These are phyloP conservation scores for Trifolium subterraneum DNA, from an alignment of 306 rosid genomes.

Conservation along the genomic window DNA sequence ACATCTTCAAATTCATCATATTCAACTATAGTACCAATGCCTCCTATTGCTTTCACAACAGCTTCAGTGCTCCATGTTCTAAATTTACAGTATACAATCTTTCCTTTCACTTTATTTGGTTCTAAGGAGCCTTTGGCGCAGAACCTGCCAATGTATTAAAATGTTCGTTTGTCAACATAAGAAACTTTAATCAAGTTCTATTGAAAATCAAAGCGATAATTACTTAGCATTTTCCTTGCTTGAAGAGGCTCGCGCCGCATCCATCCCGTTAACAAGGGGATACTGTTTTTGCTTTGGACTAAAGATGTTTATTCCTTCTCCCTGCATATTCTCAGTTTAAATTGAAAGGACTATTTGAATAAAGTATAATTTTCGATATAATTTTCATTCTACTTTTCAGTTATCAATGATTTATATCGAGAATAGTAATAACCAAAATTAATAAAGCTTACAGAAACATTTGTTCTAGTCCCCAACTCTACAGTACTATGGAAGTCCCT, in stretches of 20 bases:
- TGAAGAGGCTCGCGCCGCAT: not conserved
- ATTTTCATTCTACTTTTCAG: too few relatives aligned
- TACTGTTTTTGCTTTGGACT: not conserved
- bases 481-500: not conserved
- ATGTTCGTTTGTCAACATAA: not conserved
- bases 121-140: slow-evolving; percentile 58
- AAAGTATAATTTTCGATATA: too few relatives aligned
- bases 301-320: not conserved
- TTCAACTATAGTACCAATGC: slow-evolving; percentile 66
- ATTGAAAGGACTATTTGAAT: not conserved
- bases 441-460: not conserved
- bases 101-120: slow-evolving; percentile 70
- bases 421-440: too few relatives aligned
- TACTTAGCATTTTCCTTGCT: slow-evolving; percentile 40
- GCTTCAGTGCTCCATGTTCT: slow-evolving; percentile 63
- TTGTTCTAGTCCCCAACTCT: not conserved
- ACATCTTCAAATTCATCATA: slow-evolving; percentile 54
- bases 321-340: not conserved
- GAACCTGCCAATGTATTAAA: slow-evolving; percentile 42
- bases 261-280: not conserved
- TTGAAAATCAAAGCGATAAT: not conserved
- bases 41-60: slow-evolving; percentile 67
- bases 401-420: too few relatives aligned
- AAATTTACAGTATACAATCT: slow-evolving; percentile 61
- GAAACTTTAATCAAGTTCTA: not conserved